Percentiles rank a stretch among this genome's conserved stretches.
These are phyloP conservation scores for Bryum argenteum DNA, from an alignment of 225 moss, liverwort and hornwort species.

Conservation along the genomic window DNA sequence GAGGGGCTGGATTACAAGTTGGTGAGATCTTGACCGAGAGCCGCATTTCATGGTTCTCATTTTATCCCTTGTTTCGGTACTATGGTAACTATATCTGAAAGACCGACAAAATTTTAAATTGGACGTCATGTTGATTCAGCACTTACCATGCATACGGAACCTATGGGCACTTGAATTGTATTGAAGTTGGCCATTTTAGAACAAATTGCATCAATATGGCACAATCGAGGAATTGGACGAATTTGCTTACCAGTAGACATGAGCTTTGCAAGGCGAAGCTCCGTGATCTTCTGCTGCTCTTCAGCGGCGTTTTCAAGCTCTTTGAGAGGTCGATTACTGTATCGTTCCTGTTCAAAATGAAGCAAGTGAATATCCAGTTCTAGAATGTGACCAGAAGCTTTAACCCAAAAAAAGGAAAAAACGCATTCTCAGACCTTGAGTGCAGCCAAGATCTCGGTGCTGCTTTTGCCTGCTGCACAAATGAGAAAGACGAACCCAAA, in stretches of 20 bases:
- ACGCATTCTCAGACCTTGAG: conserved; percentile 60
- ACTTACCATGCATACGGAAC: too few relatives aligned
- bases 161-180: too few relatives aligned
- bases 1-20: too few relatives aligned
- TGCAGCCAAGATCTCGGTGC: conserved; percentile 71
- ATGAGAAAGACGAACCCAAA: conserved; percentile 94
- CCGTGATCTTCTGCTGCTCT: conserved; percentile 96
- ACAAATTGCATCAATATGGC: neutral
- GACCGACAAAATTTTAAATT: too few relatives aligned
- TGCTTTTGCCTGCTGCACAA: conserved; percentile 86
- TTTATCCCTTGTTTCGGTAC: neutral
- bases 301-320: conserved; percentile 85
- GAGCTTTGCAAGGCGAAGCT: conserved; percentile 76
- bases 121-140: neutral
- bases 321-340: conserved; percentile 61
- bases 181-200: too few relatives aligned
- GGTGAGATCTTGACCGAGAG: too few relatives aligned
- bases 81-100: too few relatives aligned
- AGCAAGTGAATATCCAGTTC: neutral
- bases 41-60: neutral
- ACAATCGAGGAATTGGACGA: neutral
- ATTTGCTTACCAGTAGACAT: conserved; percentile 37
- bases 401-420: too few relatives aligned
- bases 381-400: neutral
- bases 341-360: conserved; percentile 58